A percentile compares a stretch with the other conserved stretches of the same genome.
Conservation (phyloP, 2,329 filamentous ascomycete genomes). For the Talaromyces atroroseus region DNA sequence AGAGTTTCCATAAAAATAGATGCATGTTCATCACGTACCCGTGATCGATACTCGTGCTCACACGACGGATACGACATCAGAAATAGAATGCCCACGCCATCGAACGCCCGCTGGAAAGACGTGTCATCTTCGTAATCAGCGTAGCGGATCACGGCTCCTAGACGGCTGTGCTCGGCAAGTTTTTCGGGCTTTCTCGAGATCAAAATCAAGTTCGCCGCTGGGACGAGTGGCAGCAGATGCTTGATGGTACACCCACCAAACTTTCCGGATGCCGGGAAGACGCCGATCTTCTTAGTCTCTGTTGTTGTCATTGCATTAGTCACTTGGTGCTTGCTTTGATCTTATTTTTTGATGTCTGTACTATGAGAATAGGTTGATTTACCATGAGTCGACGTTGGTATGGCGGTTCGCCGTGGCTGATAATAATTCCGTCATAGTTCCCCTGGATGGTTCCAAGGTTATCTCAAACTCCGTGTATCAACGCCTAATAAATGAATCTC, state of each 20-base stretch:
- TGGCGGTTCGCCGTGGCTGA: background rate
- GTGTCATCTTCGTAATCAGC: conserved; percentile 48
- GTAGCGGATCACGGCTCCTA: conserved; percentile 41
- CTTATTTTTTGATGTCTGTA: background rate
- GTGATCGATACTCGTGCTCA: conserved; percentile 42
- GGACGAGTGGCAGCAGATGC: conserved; percentile 43
- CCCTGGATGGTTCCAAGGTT: background rate
- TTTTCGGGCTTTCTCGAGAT: conserved; percentile 43
- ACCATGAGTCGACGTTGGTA: too few relatives aligned
- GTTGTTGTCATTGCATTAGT: background rate
- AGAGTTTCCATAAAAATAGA: conserved; percentile 17
- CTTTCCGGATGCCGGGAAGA: conserved; percentile 50
- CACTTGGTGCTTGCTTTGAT: background rate
- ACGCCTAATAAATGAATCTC: too few relatives aligned
- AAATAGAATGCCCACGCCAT: conserved; percentile 48
- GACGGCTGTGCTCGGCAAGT: conserved; percentile 30
- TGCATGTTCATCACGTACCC: conserved; percentile 24
- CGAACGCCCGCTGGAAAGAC: conserved; percentile 45
- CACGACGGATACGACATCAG: conserved; percentile 52
- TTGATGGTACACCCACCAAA: conserved; percentile 48
- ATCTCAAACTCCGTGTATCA: background rate
- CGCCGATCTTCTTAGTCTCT: conserved; percentile 23
- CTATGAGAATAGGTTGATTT: too few relatives aligned
- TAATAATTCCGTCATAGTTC: background rate
- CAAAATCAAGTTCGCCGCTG: conserved; percentile 44